Percentiles rank a stretch among this genome's conserved stretches.
Conservation (phyloP, 495 filamentous ascomycete genomes). For the Neurospora sp. region DNA sequence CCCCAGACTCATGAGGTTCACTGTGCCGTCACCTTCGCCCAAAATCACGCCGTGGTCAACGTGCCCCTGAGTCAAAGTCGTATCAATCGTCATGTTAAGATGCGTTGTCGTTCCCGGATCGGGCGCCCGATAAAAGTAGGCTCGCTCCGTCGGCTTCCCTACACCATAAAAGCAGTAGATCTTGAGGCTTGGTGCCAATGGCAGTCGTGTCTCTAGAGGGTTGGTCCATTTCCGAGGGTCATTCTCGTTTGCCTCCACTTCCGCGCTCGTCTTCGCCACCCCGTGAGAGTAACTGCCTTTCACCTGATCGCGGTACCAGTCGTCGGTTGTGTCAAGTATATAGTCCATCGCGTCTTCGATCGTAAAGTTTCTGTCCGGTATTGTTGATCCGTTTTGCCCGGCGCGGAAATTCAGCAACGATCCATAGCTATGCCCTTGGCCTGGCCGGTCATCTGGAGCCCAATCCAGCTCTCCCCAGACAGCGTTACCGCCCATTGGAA, state of each 20-base stretch:
- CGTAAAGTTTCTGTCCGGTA: slow-evolving; percentile 63
- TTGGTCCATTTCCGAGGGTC: slow-evolving; percentile 87
- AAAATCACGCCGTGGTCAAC: slow-evolving; percentile 82
- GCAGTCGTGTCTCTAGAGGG: slow-evolving; percentile 82
- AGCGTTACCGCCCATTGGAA: slow-evolving; percentile 88
- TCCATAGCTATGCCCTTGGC: slow-evolving; percentile 62
- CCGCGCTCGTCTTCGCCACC: slow-evolving; percentile 66
- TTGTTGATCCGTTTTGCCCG: slow-evolving; percentile 38
- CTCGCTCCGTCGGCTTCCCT: slow-evolving; percentile 81
- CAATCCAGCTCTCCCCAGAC: slow-evolving; percentile 88
- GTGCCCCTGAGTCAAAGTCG: slow-evolving; percentile 51
- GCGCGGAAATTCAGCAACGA: slow-evolving; percentile 80
- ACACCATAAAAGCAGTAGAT: slow-evolving; percentile 97
- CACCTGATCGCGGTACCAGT: slow-evolving; percentile 74
- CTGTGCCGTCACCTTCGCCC: slow-evolving; percentile 93
- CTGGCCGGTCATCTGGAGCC: slow-evolving; percentile 80
- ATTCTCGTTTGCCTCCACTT: slow-evolving; percentile 80
- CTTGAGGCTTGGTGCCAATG: slow-evolving; percentile 81
- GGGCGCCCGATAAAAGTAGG: slow-evolving; percentile 82
- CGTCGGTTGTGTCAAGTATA: slow-evolving; percentile 63
- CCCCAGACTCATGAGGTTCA: slow-evolving; percentile 74
- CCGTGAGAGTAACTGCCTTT: slow-evolving; percentile 73
- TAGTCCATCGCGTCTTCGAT: slow-evolving; percentile 66
- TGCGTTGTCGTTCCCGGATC: slow-evolving; percentile 49
- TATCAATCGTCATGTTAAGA: slow-evolving; percentile 88